These are phyloP conservation scores for Phanerodontia chrysosporium DNA, from an alignment of 768 basidiomycete genomes.

Conservation along the genomic window DNA sequence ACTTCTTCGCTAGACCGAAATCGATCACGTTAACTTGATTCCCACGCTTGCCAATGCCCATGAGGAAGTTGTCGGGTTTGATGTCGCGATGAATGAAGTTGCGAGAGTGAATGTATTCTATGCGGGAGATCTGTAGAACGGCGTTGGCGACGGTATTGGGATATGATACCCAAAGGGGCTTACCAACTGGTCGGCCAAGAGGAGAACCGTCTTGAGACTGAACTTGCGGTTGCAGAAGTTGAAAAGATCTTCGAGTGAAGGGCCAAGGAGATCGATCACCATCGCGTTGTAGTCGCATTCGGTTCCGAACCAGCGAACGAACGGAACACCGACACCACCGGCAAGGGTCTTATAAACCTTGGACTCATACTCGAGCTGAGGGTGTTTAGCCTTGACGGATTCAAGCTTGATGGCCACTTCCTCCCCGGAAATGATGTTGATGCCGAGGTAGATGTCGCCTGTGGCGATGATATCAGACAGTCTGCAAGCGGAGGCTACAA, in stretches of 20 bases:
- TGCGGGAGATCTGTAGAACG: slow-evolving; percentile 79
- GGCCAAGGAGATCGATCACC: slow-evolving; percentile 95
- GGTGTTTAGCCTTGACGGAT: slow-evolving; percentile 99
- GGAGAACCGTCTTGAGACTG: slow-evolving; percentile 91
- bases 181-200: slow-evolving; percentile 95
- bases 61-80: slow-evolving; percentile 99
- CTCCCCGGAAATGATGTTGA: slow-evolving; percentile 99
- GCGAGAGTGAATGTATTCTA: slow-evolving; percentile 99
- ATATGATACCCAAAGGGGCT: slow-evolving; percentile 27
- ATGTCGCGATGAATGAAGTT: slow-evolving; percentile 98
- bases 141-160: slow-evolving; percentile 11
- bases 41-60: slow-evolving; percentile 99
- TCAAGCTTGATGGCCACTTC: slow-evolving; percentile 99
- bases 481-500: background rate
- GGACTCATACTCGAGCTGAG: slow-evolving; percentile 99
- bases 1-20: slow-evolving; percentile 99
- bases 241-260: slow-evolving; percentile 87
- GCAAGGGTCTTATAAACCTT: slow-evolving; percentile 97
- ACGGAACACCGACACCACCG: slow-evolving; percentile 97
- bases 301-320: slow-evolving; percentile 91
- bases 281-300: slow-evolving; percentile 99
- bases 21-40: slow-evolving; percentile 99
- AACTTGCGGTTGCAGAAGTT: slow-evolving; percentile 98
- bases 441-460: slow-evolving; percentile 99
- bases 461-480: background rate